Conservation (phyloP, 1,284 basidiomycete species). For the Anthracocystis panici-leucophaei region DNA sequence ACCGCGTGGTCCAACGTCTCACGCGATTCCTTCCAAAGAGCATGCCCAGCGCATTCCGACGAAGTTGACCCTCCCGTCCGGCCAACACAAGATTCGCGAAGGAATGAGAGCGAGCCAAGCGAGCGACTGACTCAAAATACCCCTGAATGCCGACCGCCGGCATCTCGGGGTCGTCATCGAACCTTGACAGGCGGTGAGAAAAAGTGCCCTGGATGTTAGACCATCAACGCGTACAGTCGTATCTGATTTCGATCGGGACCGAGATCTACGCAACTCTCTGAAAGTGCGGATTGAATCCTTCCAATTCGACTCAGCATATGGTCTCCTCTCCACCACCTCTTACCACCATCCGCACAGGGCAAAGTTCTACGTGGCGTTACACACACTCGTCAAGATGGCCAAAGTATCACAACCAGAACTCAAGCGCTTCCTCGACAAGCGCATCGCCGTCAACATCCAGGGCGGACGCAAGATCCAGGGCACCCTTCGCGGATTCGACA, state of each 20-base stretch:
- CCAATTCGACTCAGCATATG: not conserved
- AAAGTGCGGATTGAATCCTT: slow-evolving; percentile 5
- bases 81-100: not conserved
- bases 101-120: slow-evolving; percentile 3
- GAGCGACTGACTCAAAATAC: not conserved
- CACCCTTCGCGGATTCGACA: slow-evolving; percentile 94
- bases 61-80: not conserved
- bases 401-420: slow-evolving; percentile 68
- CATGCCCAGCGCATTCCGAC: not conserved
- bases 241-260: slow-evolving; percentile 20
- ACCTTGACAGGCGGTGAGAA: not conserved
- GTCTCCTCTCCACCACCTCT: not conserved
- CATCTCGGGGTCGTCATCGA: slow-evolving; percentile 1
- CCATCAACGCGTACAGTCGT: too few relatives aligned
- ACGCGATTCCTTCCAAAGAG: not conserved
- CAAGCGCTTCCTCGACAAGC: slow-evolving; percentile 93
- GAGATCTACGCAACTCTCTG: slow-evolving; percentile 10
- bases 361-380: not conserved
- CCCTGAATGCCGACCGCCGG: not conserved
- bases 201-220: not conserved
- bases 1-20: slow-evolving; percentile 2
- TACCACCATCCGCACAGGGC: not conserved
- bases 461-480: slow-evolving; percentile 96
- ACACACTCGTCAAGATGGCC: slow-evolving; percentile 49
- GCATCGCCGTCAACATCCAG: slow-evolving; percentile 92